Evolutionary conservation across 2,329 filamentous ascomycete species (phyloP).

Genomic region (Talaromyces sp.): DNA sequence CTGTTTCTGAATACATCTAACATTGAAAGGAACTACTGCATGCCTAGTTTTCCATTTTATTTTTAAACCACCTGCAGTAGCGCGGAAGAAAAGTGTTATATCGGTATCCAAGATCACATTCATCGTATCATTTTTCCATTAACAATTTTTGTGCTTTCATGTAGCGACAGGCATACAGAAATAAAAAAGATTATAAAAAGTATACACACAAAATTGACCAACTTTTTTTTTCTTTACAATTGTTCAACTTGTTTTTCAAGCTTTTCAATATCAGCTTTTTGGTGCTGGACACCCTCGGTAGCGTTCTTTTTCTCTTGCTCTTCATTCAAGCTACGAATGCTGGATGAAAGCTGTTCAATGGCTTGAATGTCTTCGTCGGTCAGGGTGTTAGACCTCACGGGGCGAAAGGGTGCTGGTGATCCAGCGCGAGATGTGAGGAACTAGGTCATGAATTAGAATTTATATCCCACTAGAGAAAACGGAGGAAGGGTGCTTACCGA

Average conservation of each 20-base stretch:
- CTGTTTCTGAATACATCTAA: too few relatives aligned
- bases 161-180: not conserved
- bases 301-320: slow-evolving; percentile 16
- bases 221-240: slow-evolving; percentile 20
- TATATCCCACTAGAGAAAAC: not conserved
- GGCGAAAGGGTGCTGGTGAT: slow-evolving; percentile 61
- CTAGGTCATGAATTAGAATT: slow-evolving; percentile 26
- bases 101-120: not conserved
- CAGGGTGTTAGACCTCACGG: slow-evolving; percentile 50
- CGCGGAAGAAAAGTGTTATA: not conserved
- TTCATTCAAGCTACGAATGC: slow-evolving; percentile 18
- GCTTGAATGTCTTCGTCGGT: slow-evolving; percentile 42
- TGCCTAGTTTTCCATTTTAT: not conserved
- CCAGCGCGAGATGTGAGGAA: slow-evolving; percentile 66
- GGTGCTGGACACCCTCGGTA: slow-evolving; percentile 24
- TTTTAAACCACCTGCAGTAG: not conserved
- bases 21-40: not conserved
- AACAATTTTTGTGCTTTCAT: not conserved
- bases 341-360: slow-evolving; percentile 36
- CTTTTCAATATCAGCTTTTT: slow-evolving; percentile 34
- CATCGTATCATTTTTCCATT: not conserved
- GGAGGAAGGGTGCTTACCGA: slow-evolving; percentile 64
- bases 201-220: not conserved
- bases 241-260: slow-evolving; percentile 34
- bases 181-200: not conserved